phyloP scores from a whole-genome alignment of 2,329 filamentous ascomycete species.

The Phoma sp. region DNA sequence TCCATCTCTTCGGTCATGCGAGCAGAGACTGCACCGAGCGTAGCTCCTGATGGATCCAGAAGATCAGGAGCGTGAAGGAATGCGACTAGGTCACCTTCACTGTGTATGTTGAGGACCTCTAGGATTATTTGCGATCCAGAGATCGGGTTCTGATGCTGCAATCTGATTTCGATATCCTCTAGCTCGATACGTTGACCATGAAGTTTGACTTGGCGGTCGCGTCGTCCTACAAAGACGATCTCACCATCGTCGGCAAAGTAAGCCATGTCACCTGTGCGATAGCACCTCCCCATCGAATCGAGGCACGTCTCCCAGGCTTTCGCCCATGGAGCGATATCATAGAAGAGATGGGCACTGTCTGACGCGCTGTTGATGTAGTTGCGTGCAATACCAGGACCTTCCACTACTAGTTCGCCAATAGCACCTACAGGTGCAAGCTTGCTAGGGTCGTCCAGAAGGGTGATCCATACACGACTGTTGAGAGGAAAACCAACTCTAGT shows the following conservation, averaged over 20 bases:
- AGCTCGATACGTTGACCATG: constrained; percentile 40
- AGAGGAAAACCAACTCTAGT: background rate
- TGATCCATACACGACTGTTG: constrained; percentile 23
- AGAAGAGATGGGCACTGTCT: constrained; percentile 19
- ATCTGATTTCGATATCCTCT: constrained; percentile 11
- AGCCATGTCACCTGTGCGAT: constrained; percentile 30
- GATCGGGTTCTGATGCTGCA: background rate
- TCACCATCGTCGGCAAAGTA: constrained; percentile 26
- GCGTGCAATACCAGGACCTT: constrained; percentile 55
- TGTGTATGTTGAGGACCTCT: constrained; percentile 16
- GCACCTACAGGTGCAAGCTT: constrained; percentile 34
- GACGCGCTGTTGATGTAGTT: constrained; percentile 26
- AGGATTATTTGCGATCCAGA: background rate
- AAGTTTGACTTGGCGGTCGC: constrained; percentile 40
- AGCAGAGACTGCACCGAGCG: background rate
- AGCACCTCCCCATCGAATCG: constrained; percentile 20
- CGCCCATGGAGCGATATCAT: constrained; percentile 12
- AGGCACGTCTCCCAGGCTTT: constrained; percentile 9
- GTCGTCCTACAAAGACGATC: constrained; percentile 31
- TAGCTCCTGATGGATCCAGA: constrained; percentile 9
- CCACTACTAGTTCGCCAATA: constrained; percentile 59
- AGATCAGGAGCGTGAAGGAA: background rate
- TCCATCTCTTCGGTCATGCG: constrained; percentile 3
- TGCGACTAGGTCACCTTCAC: constrained; percentile 3
- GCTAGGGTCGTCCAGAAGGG: constrained; percentile 19